A percentile compares a stretch with the other conserved stretches of the same genome.
These are phyloP conservation scores for Spatholobus suberectus DNA, from an alignment of 306 rosid species.

Conservation along the genomic window DNA sequence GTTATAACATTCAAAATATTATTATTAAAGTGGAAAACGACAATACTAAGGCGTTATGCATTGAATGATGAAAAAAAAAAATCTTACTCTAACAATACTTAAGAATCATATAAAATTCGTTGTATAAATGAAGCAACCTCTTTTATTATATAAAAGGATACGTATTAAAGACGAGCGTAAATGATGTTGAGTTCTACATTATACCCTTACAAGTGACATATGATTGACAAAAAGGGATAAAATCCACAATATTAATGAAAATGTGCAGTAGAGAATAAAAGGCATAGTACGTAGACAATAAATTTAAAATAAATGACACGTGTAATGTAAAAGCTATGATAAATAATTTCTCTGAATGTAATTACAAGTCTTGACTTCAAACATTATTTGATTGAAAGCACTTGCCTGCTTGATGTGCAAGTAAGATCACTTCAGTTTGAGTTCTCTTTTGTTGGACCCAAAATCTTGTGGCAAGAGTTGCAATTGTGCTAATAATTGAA, in stretches of 20 bases:
- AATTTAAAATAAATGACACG: not conserved
- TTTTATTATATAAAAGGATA: too few species aligned
- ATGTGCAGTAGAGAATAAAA: too few species aligned
- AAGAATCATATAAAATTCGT: too few species aligned
- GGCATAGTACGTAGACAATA: not conserved
- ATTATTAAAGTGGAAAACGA: not conserved
- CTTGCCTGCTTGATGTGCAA: constrained; percentile 47
- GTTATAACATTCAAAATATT: not conserved
- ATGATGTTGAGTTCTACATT: not conserved
- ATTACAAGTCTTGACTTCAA: constrained; percentile 45
- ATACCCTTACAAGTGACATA: not conserved
- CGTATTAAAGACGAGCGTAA: too few species aligned
- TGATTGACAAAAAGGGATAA: too few species aligned
- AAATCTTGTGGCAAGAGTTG: constrained; percentile 29
- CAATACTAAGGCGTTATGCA: not conserved
- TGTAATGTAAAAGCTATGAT: constrained; percentile 1
- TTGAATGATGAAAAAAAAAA: too few species aligned
- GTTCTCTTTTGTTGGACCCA: constrained; percentile 37
- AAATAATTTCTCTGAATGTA: not conserved
- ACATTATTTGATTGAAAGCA: constrained; percentile 39
- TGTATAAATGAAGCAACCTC: not conserved
- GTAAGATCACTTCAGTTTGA: constrained; percentile 39
- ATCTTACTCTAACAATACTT: too few species aligned
- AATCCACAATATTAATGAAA: too few species aligned
- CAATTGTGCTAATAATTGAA: constrained; percentile 27